Evolutionary conservation across 176 grass and related monocot species (phyloP).

Genomic region (Tuctoria greenei): DNA sequence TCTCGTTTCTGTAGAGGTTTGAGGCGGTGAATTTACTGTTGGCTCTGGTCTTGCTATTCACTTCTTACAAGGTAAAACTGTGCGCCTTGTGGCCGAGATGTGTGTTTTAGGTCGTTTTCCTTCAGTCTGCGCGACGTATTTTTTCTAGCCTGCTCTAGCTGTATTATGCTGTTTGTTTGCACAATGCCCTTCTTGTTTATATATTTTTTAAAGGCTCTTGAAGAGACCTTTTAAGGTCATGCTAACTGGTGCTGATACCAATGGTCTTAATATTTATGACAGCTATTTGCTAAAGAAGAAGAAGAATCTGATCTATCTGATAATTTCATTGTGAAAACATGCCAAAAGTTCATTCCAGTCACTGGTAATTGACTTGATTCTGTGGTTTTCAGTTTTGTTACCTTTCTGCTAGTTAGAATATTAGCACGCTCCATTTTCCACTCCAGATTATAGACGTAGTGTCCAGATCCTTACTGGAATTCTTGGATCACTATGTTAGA

Average conservation of each 20-base stretch:
- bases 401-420: conserved; percentile 20
- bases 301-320: too few relatives aligned
- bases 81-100: not conserved
- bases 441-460: conserved; percentile 17
- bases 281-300: too few relatives aligned
- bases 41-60: conserved; percentile 81
- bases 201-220: too few relatives aligned
- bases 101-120: not conserved
- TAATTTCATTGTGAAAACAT: too few relatives aligned
- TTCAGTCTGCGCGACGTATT: not conserved
- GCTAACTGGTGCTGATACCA: too few relatives aligned
- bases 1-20: conserved; percentile 66
- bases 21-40: too few relatives aligned
- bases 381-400: conserved; percentile 23
- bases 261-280: too few relatives aligned
- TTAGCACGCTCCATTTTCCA: not conserved
- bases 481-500: conserved; percentile 4
- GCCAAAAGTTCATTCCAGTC: conserved; percentile 93
- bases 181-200: too few relatives aligned
- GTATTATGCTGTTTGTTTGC: not conserved
- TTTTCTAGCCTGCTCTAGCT: not conserved
- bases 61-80: conserved; percentile 84
- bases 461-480: conserved; percentile 16
- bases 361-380: conserved; percentile 52
- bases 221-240: too few relatives aligned